Base-by-base conservation (phyloP, 192 early-diverging fungal species). In the Backusella liffmaniae region DNA sequence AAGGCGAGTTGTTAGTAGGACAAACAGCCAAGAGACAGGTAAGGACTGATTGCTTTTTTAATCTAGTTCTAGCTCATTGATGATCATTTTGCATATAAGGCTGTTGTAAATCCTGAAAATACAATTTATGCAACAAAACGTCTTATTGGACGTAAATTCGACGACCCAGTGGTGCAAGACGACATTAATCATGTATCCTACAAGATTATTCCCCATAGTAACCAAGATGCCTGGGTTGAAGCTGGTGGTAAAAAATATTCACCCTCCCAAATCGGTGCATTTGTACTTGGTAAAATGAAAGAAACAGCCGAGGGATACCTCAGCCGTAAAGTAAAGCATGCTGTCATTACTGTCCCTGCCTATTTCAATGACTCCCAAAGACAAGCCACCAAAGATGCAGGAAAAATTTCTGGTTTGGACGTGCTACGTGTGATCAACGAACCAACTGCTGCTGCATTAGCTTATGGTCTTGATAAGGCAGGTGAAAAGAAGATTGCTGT, bases 231-330 rank as follows among this genome's bases (percentile, higher is more conserved):
- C 13, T 98, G 97, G 97, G 91, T 99, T 21, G 95, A 97, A 84
- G 91, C 96, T 32, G 90, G 93, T 72, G 96, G 94, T 34, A 97
- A 99, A 84, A 92, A 88, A 83, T 99, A 98, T 89, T 96, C 94
- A 65, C 98, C 98, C 9, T 89, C 96, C 0, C 97, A 99, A 87
- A 94, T 99, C 66, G 96, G 97, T 82, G 98, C 90, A 42, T 98
- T 97, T 82, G 91, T 98, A n/a, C 88, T 98, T 21, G 90, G 91
- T 82, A 99, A 99, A 89, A 97, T 99, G 98, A 99, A 98, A 91
- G 98, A 99, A 81, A 98, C 97, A 44, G 97, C 98, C 16, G 92
- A 93, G 77, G 90, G 88, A 37, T 92, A 86, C 75, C 79, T 97
- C 36, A 92, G 94, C 72, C 96, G 92, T 86, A 84, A 91, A 49